A percentile compares a stretch with the other conserved stretches of the same genome.
phyloP scores from a whole-genome alignment of 2,329 filamentous ascomycete species.

The Epichloe uncinata region DNA sequence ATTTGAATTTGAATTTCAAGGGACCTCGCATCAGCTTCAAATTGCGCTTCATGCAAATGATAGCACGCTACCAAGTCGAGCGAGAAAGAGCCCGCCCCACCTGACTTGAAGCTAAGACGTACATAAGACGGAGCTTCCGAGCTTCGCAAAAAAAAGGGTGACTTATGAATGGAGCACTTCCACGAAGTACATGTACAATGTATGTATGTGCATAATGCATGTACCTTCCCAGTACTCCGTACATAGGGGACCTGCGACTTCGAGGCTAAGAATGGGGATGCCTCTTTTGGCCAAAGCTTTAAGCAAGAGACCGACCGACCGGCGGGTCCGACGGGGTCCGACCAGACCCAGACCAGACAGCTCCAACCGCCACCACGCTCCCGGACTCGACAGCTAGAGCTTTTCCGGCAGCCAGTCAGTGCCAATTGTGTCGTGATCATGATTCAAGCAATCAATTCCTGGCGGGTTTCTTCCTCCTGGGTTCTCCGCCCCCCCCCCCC shows the following conservation, averaged over 20 bases:
- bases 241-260: neutral
- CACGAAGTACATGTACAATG: no score
- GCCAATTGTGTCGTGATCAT: neutral
- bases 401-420: slow-evolving; percentile 2
- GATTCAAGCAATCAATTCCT: neutral
- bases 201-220: neutral
- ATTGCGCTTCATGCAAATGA: no score
- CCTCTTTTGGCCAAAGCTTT: slow-evolving; percentile 1
- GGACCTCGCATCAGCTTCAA: no score
- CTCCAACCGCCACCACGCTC: slow-evolving; percentile 1
- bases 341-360: neutral
- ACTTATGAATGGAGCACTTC: no score
- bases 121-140: no score
- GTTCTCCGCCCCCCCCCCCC: no score
- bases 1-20: no score
- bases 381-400: slow-evolving; percentile 1
- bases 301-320: neutral
- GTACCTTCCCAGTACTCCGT: neutral
- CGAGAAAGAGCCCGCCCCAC: no score
- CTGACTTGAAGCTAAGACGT: no score
- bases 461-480: neutral
- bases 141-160: no score
- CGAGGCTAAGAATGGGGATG: neutral
- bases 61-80: no score
- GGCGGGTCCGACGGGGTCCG: slow-evolving; percentile 3